phyloP scores from a whole-genome alignment of 2,329 filamentous ascomycete genomes.

The Pseudogymnoascus sp. region DNA sequence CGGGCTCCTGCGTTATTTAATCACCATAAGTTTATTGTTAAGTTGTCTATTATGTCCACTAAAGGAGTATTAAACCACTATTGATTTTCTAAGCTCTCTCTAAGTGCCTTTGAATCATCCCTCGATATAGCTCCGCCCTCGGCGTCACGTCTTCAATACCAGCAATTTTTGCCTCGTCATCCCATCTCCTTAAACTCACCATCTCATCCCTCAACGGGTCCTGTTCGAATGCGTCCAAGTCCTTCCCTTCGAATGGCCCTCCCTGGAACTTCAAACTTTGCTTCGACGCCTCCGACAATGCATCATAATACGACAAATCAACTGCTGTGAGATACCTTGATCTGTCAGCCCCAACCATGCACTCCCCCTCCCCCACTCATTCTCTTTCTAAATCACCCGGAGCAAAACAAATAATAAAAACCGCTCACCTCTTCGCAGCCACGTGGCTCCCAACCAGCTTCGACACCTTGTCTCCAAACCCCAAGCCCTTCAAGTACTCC shows the following conservation, averaged over 20 bases:
- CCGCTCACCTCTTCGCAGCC: constrained; percentile 30
- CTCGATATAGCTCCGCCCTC: constrained; percentile 26
- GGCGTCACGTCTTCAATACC: constrained; percentile 24
- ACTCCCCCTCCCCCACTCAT: neutral
- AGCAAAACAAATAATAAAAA: neutral
- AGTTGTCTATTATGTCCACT: neutral
- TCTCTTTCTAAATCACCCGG: neutral
- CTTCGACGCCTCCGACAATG: constrained; percentile 34
- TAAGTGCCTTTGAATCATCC: constrained; percentile 28
- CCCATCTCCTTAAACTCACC: constrained; percentile 34
- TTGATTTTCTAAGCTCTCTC: neutral
- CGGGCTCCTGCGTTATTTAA: constrained; percentile 30
- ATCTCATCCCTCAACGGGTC: constrained; percentile 33
- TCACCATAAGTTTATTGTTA: constrained; percentile 26
- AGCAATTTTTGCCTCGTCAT: constrained; percentile 34
- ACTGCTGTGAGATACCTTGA: constrained; percentile 34
- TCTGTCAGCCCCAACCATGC: neutral
- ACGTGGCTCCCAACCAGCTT: constrained; percentile 36
- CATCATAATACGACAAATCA: constrained; percentile 31
- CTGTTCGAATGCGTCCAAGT: constrained; percentile 28
- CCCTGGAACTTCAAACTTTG: constrained; percentile 35
- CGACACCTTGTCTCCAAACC: constrained; percentile 34
- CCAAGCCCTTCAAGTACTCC: constrained; percentile 30
- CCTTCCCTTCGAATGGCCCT: constrained; percentile 30
- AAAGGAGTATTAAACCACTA: neutral